Percentiles rank a stretch among this genome's conserved stretches.
These are phyloP conservation scores for Torulaspora indica DNA, from an alignment of 805 yeast genomes.

Conservation along the genomic window DNA sequence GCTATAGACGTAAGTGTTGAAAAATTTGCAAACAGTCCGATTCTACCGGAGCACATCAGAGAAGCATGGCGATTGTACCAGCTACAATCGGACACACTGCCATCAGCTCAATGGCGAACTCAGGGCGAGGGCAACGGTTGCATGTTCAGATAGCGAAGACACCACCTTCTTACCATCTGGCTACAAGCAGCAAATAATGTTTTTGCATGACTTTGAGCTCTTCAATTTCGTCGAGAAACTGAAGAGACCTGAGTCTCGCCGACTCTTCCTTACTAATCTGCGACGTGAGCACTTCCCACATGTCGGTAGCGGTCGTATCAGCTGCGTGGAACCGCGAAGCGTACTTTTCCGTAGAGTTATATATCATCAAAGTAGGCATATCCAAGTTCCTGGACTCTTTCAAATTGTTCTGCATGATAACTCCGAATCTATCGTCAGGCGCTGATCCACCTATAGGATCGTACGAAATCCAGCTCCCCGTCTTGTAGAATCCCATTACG, in stretches of 20 bases:
- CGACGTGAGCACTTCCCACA: slow-evolving; percentile 36
- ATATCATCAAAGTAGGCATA: slow-evolving; percentile 38
- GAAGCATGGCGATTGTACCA: slow-evolving; percentile 84
- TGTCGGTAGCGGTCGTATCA: slow-evolving; percentile 16
- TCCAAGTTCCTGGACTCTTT: slow-evolving; percentile 45
- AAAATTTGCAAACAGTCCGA: slow-evolving; percentile 47
- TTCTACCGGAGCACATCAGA: slow-evolving; percentile 76
- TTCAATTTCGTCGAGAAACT: slow-evolving; percentile 56
- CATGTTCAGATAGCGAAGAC: slow-evolving; percentile 51
- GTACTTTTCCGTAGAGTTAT: slow-evolving; percentile 38
- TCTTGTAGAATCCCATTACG: slow-evolving; percentile 28
- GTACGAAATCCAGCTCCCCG: slow-evolving; percentile 40
- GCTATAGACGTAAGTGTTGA: slow-evolving; percentile 32
- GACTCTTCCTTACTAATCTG: slow-evolving; percentile 40
- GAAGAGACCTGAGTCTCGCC: slow-evolving; percentile 42
- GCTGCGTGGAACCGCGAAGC: slow-evolving; percentile 19
- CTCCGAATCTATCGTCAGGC: slow-evolving; percentile 43
- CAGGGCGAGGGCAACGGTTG: slow-evolving; percentile 70
- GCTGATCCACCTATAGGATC: slow-evolving; percentile 57
- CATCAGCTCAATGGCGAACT: slow-evolving; percentile 61
- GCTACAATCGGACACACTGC: slow-evolving; percentile 58
- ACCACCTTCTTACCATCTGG: slow-evolving; percentile 19
- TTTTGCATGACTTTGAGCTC: slow-evolving; percentile 48
- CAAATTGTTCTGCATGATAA: slow-evolving; percentile 50
- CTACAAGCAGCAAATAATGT: slow-evolving; percentile 47